A percentile compares a stretch with the other conserved stretches of the same genome.
Evolutionary conservation across 768 basidiomycete genomes (phyloP).

Genomic region (Mycena floridula): DNA sequence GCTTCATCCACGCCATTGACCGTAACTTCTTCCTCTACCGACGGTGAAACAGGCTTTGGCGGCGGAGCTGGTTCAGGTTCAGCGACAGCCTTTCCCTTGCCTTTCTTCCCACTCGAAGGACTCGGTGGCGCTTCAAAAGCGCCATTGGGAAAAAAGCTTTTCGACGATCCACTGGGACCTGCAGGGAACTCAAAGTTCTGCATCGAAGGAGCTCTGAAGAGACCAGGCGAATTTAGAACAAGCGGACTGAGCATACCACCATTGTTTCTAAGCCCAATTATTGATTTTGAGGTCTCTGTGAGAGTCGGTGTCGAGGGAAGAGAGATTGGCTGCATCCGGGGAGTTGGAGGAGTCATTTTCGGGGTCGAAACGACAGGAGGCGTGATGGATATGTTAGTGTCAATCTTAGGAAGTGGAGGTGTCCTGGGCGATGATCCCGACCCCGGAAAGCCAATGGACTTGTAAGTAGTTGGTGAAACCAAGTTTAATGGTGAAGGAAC

Average conservation of each 20-base stretch:
- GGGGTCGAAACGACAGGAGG: too few species aligned
- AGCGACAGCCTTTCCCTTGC: background rate
- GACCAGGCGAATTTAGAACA: too few species aligned
- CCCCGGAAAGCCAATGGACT: background rate
- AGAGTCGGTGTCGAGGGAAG: slow-evolving; percentile 40
- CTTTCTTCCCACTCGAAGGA: too few species aligned
- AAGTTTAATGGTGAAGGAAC: too few species aligned
- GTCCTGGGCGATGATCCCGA: background rate
- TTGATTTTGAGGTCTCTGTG: too few species aligned
- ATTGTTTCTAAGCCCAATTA: too few species aligned
- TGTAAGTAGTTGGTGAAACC: too few species aligned
- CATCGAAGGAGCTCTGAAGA: too few species aligned
- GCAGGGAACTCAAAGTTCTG: too few species aligned
- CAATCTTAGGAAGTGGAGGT: slow-evolving; percentile 14
- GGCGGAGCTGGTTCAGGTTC: too few species aligned
- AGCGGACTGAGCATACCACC: too few species aligned
- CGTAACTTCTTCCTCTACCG: background rate
- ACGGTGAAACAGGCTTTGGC: too few species aligned
- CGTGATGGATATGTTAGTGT: slow-evolving; percentile 4
- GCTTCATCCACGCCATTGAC: background rate
- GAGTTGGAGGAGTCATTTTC: slow-evolving; percentile 34
- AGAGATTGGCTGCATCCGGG: slow-evolving; percentile 36
- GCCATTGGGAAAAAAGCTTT: background rate
- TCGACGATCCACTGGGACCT: background rate
- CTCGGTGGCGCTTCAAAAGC: background rate